A percentile compares a stretch with the other conserved stretches of the same genome.
phyloP scores from a whole-genome alignment of 1,284 basidiomycete species.

The Wallemia ichthyophaga region DNA sequence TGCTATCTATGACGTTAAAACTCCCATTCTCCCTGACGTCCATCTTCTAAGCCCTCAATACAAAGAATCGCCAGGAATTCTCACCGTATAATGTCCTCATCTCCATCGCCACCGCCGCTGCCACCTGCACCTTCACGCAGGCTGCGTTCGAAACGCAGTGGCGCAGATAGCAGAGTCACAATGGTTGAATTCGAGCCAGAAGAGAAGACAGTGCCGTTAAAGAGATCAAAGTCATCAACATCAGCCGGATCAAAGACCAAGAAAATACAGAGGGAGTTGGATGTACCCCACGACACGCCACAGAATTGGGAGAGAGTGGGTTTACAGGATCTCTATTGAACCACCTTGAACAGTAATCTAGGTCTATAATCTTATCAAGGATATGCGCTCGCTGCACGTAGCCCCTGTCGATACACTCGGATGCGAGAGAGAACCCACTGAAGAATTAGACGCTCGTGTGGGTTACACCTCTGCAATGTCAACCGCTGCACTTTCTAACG shows the following conservation, averaged over 20 bases:
- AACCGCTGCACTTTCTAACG: neutral
- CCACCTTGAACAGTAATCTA: neutral
- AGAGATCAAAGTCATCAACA: neutral
- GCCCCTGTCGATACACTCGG: conserved; percentile 86
- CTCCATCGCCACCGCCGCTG: neutral
- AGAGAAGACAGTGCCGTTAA: neutral
- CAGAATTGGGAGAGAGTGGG: conserved; percentile 32
- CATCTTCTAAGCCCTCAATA: too few relatives aligned
- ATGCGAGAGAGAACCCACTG: conserved; percentile 32
- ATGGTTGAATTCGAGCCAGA: neutral
- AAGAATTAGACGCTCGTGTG: conserved; percentile 13
- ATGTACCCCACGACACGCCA: conserved; percentile 40
- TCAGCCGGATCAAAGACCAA: conserved; percentile 10
- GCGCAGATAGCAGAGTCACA: neutral
- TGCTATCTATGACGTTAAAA: too few relatives aligned
- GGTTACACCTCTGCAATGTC: conserved; percentile 10
- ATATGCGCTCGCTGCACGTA: conserved; percentile 36
- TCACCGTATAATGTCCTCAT: neutral
- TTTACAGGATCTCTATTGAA: neutral
- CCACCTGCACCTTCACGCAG: neutral
- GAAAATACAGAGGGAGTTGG: conserved; percentile 25
- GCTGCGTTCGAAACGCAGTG: neutral
- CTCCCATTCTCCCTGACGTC: too few relatives aligned
- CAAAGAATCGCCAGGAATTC: too few relatives aligned
- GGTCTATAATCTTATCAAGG: conserved; percentile 35